These are phyloP conservation scores for Lojkania enalia DNA, from an alignment of 2,329 filamentous ascomycete genomes.

Conservation along the genomic window DNA sequence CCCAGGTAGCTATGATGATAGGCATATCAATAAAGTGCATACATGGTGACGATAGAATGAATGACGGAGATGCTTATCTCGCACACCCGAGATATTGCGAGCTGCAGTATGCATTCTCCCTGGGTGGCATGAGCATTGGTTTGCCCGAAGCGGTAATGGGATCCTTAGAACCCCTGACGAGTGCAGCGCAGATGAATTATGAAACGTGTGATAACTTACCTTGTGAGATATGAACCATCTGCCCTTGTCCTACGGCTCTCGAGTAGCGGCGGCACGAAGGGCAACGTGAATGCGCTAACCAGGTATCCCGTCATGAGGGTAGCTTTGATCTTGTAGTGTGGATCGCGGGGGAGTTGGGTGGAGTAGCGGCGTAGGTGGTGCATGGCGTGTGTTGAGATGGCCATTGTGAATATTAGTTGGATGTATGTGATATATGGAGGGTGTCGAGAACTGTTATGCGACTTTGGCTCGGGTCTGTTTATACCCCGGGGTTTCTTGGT, in stretches of 20 bases:
- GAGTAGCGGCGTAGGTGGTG: slow-evolving; percentile 43
- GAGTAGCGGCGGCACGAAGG: slow-evolving; percentile 45
- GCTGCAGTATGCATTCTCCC: slow-evolving; percentile 33
- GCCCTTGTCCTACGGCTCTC: slow-evolving; percentile 42
- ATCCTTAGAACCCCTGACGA: neutral
- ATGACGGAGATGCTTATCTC: slow-evolving; percentile 11
- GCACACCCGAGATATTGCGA: slow-evolving; percentile 33
- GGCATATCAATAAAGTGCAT: neutral
- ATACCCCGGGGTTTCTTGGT: neutral
- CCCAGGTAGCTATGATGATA: neutral
- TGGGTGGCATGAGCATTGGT: slow-evolving; percentile 12
- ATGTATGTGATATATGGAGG: neutral
- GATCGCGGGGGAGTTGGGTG: slow-evolving; percentile 37
- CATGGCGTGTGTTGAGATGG: slow-evolving; percentile 35
- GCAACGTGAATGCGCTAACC: slow-evolving; percentile 43
- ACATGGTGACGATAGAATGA: neutral
- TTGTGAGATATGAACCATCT: slow-evolving; percentile 43
- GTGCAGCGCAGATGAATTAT: neutral
- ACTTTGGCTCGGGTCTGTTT: neutral
- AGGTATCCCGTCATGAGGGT: slow-evolving; percentile 44
- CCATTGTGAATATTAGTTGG: slow-evolving; percentile 25
- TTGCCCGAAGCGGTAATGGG: slow-evolving; percentile 3
- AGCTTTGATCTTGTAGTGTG: slow-evolving; percentile 40
- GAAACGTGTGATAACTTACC: slow-evolving; percentile 28
- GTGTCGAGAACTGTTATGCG: slow-evolving; percentile 1